phyloP scores from a whole-genome alignment of 495 filamentous ascomycete genomes.

The Rhypophila decipiens region DNA sequence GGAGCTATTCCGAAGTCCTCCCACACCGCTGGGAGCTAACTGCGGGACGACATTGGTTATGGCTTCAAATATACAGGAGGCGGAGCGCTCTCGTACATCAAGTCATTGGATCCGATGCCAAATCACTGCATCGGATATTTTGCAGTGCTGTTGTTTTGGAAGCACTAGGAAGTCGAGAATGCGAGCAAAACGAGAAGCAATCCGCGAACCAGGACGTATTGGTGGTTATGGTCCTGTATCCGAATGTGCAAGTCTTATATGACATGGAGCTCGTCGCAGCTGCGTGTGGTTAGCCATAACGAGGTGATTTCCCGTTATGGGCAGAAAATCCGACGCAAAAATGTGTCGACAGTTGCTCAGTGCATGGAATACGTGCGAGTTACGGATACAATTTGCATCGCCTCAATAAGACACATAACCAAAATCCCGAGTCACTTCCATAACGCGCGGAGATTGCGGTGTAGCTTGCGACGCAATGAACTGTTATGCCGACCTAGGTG shows the following conservation, averaged over 20 bases:
- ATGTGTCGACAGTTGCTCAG: too few species aligned
- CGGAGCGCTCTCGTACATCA: background rate
- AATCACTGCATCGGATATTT: background rate
- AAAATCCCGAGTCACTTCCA: too few species aligned
- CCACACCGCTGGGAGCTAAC: background rate
- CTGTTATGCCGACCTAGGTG: too few species aligned
- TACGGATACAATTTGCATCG: background rate
- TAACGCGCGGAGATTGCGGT: background rate
- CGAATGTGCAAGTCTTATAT: too few species aligned
- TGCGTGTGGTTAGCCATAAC: too few species aligned
- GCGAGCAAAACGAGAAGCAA: background rate
- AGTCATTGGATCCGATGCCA: background rate
- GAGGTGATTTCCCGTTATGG: too few species aligned
- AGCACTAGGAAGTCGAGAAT: too few species aligned
- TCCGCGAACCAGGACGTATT: background rate
- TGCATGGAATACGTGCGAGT: too few species aligned
- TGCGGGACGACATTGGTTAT: background rate
- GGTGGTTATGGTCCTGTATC: background rate
- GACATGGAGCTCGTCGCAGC: background rate
- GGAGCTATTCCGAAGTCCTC: too few species aligned
- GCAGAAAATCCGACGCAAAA: too few species aligned
- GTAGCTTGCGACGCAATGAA: background rate
- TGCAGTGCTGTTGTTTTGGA: too few species aligned
- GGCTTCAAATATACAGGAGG: background rate
- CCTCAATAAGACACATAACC: background rate